A percentile compares a stretch with the other conserved stretches of the same genome.
These are phyloP conservation scores for Dorcoceras hygrometricum DNA, from an alignment of 257 asterid genomes.

Conservation along the genomic window DNA sequence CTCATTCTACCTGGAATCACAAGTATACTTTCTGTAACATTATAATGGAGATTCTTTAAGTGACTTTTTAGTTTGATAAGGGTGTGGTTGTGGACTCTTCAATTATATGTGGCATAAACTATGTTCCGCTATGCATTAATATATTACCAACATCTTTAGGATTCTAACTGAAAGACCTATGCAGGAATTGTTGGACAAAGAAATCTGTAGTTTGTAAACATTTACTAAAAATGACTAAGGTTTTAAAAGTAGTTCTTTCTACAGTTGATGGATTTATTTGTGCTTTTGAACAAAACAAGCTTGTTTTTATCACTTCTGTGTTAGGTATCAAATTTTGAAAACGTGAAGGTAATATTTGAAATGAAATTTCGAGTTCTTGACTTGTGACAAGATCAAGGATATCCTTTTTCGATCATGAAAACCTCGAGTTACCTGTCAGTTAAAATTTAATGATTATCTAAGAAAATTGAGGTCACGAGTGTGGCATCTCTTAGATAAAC, in stretches of 20 bases:
- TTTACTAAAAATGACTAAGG: conserved; percentile 4
- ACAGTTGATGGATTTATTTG: not conserved
- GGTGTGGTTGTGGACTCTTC: not conserved
- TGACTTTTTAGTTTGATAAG: not conserved
- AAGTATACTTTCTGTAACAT: too few species aligned
- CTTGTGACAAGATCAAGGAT: not conserved
- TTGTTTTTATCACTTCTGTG: not conserved
- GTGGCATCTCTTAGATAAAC: not conserved
- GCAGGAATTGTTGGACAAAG: not conserved
- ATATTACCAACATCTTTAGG: not conserved
- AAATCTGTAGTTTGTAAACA: not conserved
- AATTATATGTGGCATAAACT: conserved; percentile 7
- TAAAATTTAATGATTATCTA: not conserved
- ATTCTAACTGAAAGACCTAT: not conserved
- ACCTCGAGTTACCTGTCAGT: not conserved
- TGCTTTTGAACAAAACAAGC: not conserved
- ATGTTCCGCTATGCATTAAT: not conserved
- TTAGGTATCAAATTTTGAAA: not conserved
- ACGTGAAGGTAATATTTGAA: not conserved
- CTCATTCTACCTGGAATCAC: too few species aligned
- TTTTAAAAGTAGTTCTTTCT: not conserved
- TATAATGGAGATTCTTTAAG: not conserved
- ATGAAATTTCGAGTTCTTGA: not conserved
- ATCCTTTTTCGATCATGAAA: not conserved
- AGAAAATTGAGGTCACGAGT: not conserved